Conservation (phyloP, 2,329 filamentous ascomycete species). For the Fusarium poae region DNA sequence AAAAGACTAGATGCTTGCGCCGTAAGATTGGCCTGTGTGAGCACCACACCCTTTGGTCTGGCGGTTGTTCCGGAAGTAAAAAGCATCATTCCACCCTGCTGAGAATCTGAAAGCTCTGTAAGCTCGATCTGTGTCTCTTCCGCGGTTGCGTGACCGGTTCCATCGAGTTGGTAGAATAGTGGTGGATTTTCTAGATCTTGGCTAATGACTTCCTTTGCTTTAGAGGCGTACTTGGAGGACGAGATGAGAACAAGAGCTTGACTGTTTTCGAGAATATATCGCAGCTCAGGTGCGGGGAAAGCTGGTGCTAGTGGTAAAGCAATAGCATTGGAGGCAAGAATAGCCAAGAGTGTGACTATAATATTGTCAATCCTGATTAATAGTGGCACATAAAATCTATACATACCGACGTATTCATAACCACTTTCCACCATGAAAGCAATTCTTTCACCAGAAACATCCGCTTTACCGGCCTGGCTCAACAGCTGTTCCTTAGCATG, state of each 20-base stretch:
- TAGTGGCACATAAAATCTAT: rapidly evolving
- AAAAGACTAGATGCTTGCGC: slow-evolving; percentile 85
- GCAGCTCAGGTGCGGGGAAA: slow-evolving; percentile 86
- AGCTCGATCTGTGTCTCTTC: slow-evolving; percentile 66
- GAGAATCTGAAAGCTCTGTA: slow-evolving; percentile 63
- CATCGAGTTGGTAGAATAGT: slow-evolving; percentile 74
- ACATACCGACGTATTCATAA: slow-evolving; percentile 96
- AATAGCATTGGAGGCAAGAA: slow-evolving; percentile 87
- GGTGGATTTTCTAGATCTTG: slow-evolving; percentile 73
- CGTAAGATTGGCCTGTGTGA: slow-evolving; percentile 82
- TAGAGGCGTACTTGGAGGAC: slow-evolving; percentile 80
- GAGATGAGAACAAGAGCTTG: slow-evolving; percentile 82
- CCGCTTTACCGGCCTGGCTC: rapidly evolving
- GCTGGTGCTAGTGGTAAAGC: slow-evolving; percentile 89
- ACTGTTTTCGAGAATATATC: slow-evolving; percentile 93
- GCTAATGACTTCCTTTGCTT: slow-evolving; percentile 78
- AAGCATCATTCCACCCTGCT: slow-evolving; percentile 88
- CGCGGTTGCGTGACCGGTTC: slow-evolving; percentile 68
- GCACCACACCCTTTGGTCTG: slow-evolving; percentile 93
- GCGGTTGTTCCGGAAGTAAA: slow-evolving; percentile 98
- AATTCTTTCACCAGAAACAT: slow-evolving; percentile 76
- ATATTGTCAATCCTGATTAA: rapidly evolving
- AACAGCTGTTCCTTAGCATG: not conserved
- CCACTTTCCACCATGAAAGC: slow-evolving; percentile 95
- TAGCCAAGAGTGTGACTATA: slow-evolving; percentile 86